Percentiles rank a stretch among this genome's conserved stretches.
phyloP scores from a whole-genome alignment of 257 asterid species.

The Ballota nigra region DNA sequence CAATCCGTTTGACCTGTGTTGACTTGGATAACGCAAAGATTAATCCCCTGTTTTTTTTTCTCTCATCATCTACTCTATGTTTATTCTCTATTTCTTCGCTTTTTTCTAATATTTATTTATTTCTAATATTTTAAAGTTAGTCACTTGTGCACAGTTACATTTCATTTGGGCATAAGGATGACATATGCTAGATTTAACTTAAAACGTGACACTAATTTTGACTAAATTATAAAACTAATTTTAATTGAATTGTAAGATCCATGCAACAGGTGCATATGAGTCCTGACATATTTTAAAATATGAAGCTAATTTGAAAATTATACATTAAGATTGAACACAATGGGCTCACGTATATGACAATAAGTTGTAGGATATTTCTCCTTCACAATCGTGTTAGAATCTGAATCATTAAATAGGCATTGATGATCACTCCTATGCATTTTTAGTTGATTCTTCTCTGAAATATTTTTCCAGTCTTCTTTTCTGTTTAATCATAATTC shows the following conservation, averaged over 20 bases:
- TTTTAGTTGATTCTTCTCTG: neutral
- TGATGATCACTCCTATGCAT: neutral
- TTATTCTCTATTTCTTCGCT: neutral
- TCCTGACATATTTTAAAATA: neutral
- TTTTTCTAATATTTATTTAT: neutral
- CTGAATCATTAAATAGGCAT: neutral
- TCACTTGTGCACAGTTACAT: too few species aligned
- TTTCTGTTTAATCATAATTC: neutral
- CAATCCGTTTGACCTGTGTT: neutral
- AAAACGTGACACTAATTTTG: too few species aligned
- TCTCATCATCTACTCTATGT: neutral
- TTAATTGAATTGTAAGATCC: too few species aligned
- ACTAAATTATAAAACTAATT: too few species aligned
- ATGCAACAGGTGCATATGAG: too few species aligned
- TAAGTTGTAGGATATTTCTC: neutral
- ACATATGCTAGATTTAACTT: too few species aligned
- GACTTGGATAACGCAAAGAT: neutral
- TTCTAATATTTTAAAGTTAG: neutral
- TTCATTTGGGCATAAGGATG: too few species aligned
- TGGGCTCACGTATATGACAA: neutral
- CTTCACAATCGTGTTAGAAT: too few species aligned
- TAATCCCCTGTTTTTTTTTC: conserved; percentile 2
- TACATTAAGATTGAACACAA: neutral
- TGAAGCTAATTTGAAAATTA: neutral
- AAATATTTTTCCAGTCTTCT: neutral